Percentiles rank a stretch among this genome's conserved stretches.
Evolutionary conservation across 1,284 basidiomycete species (phyloP).

Genomic region (Malassezia cuniculi): DNA sequence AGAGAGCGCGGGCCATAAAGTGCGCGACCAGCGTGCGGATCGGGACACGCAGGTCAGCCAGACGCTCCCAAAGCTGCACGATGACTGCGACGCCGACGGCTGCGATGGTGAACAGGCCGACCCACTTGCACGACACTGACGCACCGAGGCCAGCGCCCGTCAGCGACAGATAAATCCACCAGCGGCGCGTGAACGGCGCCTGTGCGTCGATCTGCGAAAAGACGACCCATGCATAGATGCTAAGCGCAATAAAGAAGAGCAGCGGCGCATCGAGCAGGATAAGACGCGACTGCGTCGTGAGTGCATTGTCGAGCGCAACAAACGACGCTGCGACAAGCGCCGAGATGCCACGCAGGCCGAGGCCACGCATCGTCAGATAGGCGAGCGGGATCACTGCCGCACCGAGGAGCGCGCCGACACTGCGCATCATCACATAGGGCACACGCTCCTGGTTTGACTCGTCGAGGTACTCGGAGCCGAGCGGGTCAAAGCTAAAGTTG

Average conservation of each 20-base stretch:
- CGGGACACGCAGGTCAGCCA: slow-evolving; percentile 73
- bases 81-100: slow-evolving; percentile 77
- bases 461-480: slow-evolving; percentile 51
- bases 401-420: slow-evolving; percentile 78
- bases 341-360: slow-evolving; percentile 70
- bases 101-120: slow-evolving; percentile 95
- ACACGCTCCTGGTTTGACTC: slow-evolving; percentile 47
- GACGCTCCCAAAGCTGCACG: slow-evolving; percentile 73
- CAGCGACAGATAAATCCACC: slow-evolving; percentile 88
- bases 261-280: slow-evolving; percentile 95
- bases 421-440: slow-evolving; percentile 90
- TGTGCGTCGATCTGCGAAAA: slow-evolving; percentile 78
- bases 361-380: slow-evolving; percentile 81
- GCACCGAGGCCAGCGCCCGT: slow-evolving; percentile 81
- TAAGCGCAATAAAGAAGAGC: slow-evolving; percentile 90
- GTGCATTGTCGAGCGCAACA: slow-evolving; percentile 89
- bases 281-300: slow-evolving; percentile 85
- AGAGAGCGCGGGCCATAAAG: slow-evolving; percentile 74
- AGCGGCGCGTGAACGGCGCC: slow-evolving; percentile 60
- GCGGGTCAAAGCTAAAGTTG: slow-evolving; percentile 90
- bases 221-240: slow-evolving; percentile 70
- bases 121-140: slow-evolving; percentile 92
- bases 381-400: slow-evolving; percentile 76
- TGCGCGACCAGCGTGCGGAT: slow-evolving; percentile 65
- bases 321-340: slow-evolving; percentile 78